Evolutionary conservation across 441 rosid genomes (phyloP), one percentile per base, ranked within the genome.

Genomic region (Lepidium campestre): DNA sequence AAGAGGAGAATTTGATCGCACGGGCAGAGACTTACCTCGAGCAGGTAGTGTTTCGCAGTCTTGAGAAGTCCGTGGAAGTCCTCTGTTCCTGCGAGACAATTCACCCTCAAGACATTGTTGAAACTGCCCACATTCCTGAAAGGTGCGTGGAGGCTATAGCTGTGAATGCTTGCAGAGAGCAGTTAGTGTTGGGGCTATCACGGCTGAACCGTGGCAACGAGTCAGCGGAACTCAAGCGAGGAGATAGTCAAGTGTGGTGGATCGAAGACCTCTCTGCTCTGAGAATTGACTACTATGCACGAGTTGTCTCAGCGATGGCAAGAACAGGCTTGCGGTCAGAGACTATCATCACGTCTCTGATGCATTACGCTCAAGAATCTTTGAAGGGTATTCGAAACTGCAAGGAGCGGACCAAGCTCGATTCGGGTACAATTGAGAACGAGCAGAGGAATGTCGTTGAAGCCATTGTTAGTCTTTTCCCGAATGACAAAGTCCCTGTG

Each of bases 1-100:
- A 86, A 65, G 84, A 80, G 41, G 76, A 54, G 71, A 90, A 85
- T 73, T 89, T 90, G 1, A 78, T 81, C 0, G 77, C 83, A 10
- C 90, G 97, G 15, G 79, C 93, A 2, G 89, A 88, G 32, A 86
- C 84, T 53, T 90, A 86, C 77, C 88, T 90, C 25, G 35, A 80
- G 12, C 95, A 86, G 18, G 89, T 86, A 9, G 91, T 83, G 10
- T 67, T 90, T 54, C 73, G 89, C 1, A 83, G 82, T 77, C 87
- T 90, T 48, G 84, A 91, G 3, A 83, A 88, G 8, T 85, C 95
- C 25, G 71, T 85, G 13, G 82, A 75, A 15, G 91, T 86, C 20
- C 82, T 90, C n/a, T 88, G 83, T 70, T 85, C 97, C 0, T 88
- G 95, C 55, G 82, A 87, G 41, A 71, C 64, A 59, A 84, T 90